A percentile compares a stretch with the other conserved stretches of the same genome.
These are phyloP conservation scores for Mallotus nudiflorus DNA, from an alignment of 345 rosid genomes.

Conservation along the genomic window DNA sequence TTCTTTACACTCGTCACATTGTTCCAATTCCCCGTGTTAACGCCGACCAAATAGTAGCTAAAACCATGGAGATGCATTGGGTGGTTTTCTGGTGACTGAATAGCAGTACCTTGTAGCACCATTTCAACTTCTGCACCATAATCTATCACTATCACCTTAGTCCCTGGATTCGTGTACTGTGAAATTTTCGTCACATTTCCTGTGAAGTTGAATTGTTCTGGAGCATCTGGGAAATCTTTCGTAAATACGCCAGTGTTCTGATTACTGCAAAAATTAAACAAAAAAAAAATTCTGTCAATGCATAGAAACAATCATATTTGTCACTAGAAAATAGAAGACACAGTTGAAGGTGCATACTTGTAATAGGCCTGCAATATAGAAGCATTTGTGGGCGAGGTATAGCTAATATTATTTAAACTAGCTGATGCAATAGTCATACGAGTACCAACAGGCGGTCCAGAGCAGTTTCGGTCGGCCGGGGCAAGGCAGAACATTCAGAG, in stretches of 20 bases:
- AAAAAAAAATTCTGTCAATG: no score
- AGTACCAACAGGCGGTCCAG: slow-evolving; percentile 31
- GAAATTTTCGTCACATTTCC: slow-evolving; percentile 30
- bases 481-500: slow-evolving; percentile 41
- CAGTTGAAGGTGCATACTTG: no score
- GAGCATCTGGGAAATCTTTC: slow-evolving; percentile 22
- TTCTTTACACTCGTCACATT: background rate
- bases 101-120: slow-evolving; percentile 37
- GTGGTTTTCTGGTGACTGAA: slow-evolving; percentile 30
- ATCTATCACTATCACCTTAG: slow-evolving; percentile 25
- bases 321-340: no score
- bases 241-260: slow-evolving; percentile 7
- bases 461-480: slow-evolving; percentile 8
- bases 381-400: slow-evolving; percentile 20
- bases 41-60: slow-evolving; percentile 45
- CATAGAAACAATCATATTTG: no score
- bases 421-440: slow-evolving; percentile 23
- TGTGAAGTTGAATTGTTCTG: slow-evolving; percentile 25
- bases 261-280: no score
- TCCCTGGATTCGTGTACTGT: slow-evolving; percentile 16
- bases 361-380: slow-evolving; percentile 49
- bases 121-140: slow-evolving; percentile 37
- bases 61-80: slow-evolving; percentile 47
- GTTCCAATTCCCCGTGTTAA: slow-evolving; percentile 33
- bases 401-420: slow-evolving; percentile 51